Percentiles rank a stretch among this genome's conserved stretches.
phyloP scores from a whole-genome alignment of 257 asterid genomes.

The Capsicum chinense region DNA sequence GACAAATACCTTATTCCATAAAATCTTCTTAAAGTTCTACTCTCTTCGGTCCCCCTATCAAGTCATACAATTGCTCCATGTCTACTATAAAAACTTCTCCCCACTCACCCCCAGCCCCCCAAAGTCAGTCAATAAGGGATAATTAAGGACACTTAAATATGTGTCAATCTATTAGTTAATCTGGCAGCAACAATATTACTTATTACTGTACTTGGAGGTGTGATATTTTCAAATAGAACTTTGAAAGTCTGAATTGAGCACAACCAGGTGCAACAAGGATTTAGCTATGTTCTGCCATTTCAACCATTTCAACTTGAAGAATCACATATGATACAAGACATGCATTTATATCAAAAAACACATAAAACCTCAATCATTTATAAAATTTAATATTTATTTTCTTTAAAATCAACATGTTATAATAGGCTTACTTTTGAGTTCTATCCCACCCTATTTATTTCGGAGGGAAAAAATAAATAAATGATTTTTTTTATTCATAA shows the following conservation, averaged over 20 bases:
- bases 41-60: neutral
- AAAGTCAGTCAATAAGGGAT: neutral
- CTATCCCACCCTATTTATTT: neutral
- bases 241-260: neutral
- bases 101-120: neutral
- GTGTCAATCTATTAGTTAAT: neutral
- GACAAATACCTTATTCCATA: neutral
- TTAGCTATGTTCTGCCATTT: neutral
- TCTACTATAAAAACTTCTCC: neutral
- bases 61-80: neutral
- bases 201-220: neutral
- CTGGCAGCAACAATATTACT: neutral
- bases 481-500: neutral
- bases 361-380: neutral
- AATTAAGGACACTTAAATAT: neutral
- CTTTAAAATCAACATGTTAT: neutral
- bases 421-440: neutral
- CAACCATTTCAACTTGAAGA: neutral
- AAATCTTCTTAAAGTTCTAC: neutral
- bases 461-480: neutral
- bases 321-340: neutral
- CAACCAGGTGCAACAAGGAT: neutral
- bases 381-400: neutral
- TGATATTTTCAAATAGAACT: neutral
- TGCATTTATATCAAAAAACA: neutral